Base-by-base conservation (phyloP, 1,284 basidiomycete genomes). In the Fomes fomentarius region DNA sequence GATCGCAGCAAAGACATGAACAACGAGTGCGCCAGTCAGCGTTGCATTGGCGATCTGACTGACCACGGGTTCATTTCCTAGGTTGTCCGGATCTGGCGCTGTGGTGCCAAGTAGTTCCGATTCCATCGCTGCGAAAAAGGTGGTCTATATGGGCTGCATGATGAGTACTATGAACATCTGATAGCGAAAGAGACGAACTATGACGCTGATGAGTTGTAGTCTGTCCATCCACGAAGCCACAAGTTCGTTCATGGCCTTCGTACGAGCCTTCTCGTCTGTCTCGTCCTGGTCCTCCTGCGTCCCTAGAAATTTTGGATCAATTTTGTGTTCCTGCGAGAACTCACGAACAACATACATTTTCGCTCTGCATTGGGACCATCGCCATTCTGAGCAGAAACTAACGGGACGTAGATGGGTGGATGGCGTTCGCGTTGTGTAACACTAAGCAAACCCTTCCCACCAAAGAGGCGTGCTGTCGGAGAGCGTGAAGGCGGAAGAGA, bases 111-210 rank as follows among this genome's bases (percentile, higher is more conserved):
- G 74, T 10, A 85, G 63, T 63, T 83, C 69, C 0, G 79, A 78
- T 65, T 85, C 82, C 19, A 77, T 80, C 0, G 81, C 76, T 2
- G 83, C 84, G 58, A 85, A 84, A 67, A 85, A 85, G 0, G 83
- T 84, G 0, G 83, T 83, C 83, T 85, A 24, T 19, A 26, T 28
- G 41, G 7, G 12, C 7, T 19, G 12, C 3, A 7, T 14, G 9
- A n/a, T 43, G 15, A 43, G 41, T 22, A 15, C 26, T 7, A 30
- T 22, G 17, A 15, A 52, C 8, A 51, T 28, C 22, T 1, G 7
- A 37, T 7, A 6, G 41, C 17, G 25, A 11, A 17, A 33, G n/a
- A 26, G 24, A 71, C 80, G 63, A 40, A 84, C 83, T 46, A 84
- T 82, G 31, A 85, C 76, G 49, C 75, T 80, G 63, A 85, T 83